Base-by-base conservation (phyloP, 78 protist genomes). In the Polysphondylium violaceum region DNA sequence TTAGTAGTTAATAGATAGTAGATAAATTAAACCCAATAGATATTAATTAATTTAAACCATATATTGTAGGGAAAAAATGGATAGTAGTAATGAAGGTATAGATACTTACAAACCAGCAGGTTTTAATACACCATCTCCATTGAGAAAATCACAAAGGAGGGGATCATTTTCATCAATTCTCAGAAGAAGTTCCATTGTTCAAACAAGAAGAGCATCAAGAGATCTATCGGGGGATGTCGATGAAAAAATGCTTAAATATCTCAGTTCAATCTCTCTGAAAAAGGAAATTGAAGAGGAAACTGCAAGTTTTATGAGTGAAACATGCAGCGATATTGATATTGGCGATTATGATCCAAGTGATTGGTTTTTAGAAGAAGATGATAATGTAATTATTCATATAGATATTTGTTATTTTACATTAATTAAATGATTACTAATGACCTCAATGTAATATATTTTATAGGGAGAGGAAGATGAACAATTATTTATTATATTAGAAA, bases 131-230 rank as follows among this genome's bases (percentile, higher is more conserved):
- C 74, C 74, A 8, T 83, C 91, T 29, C 73, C 77, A 27, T 21
- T 55, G n/a, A 38, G 64, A 69, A 83, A 69, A 55, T 55, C 71
- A 65, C 65, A 74, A 74, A 67, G 91, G 59, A 67, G 91, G 59
- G 91, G 91, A 3, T 68, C 78, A 53, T 83, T 83, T 29, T 83
- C 91, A 29, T 83, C 91, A 14, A 69, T 83, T n/a, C 31, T 83
- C 17, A 50, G 91, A 69, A 78, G 88, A 78, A 44, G 65, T 12
- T 71, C 81, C 0, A 71, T 69, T 19, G 79, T 65, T 4, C 41
- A 58, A 31, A 40, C 33, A 11, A 58, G 91, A 58, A 51, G 91
- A 58, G 47, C 75, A 19, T 83, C 91, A 11, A 83, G 65, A 44
- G 91, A 83, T 69, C 23, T 83, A 41, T 38, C 83, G 2, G 83